These are phyloP conservation scores for Mortierella sp. DNA, from an alignment of 371 early-diverging fungal genomes.

Conservation along the genomic window DNA sequence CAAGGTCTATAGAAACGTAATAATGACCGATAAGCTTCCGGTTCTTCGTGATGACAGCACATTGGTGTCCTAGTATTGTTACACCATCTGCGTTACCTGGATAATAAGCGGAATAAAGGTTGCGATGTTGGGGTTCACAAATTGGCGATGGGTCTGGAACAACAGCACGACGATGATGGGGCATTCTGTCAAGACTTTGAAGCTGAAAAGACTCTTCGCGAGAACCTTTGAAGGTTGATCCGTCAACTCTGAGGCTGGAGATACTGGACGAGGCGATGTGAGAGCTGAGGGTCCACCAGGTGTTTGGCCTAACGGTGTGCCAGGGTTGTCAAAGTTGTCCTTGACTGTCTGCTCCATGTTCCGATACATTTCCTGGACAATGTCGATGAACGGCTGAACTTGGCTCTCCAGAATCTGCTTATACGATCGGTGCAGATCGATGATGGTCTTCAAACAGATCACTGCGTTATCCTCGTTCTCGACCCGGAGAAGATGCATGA, in stretches of 20 bases:
- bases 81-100: conserved; percentile 59
- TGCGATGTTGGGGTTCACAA: conserved; percentile 81
- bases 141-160: conserved; percentile 86
- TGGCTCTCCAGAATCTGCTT: conserved; percentile 84
- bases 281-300: conserved; percentile 63
- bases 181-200: conserved; percentile 97
- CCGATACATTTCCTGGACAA: conserved; percentile 91
- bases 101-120: conserved; percentile 91
- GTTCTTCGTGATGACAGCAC: background rate
- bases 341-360: conserved; percentile 89
- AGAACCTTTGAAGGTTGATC: conserved; percentile 71
- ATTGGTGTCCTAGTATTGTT: too few species aligned
- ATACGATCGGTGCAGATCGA: conserved; percentile 92
- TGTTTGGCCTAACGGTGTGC: conserved; percentile 65
- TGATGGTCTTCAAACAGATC: conserved; percentile 90
- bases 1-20: conserved; percentile 63
- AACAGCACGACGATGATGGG: conserved; percentile 97
- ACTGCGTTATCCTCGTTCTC: conserved; percentile 99
- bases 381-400: conserved; percentile 90
- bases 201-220: conserved; percentile 81
- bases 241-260: conserved; percentile 76
- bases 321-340: conserved; percentile 80
- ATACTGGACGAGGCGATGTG: conserved; percentile 81
- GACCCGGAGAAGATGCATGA: conserved; percentile 82
- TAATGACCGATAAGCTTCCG: background rate